Evolutionary conservation across 192 early-diverging fungal species (phyloP), one percentile per base, ranked within the genome.

Genomic region (Dissophora globulifera): DNA sequence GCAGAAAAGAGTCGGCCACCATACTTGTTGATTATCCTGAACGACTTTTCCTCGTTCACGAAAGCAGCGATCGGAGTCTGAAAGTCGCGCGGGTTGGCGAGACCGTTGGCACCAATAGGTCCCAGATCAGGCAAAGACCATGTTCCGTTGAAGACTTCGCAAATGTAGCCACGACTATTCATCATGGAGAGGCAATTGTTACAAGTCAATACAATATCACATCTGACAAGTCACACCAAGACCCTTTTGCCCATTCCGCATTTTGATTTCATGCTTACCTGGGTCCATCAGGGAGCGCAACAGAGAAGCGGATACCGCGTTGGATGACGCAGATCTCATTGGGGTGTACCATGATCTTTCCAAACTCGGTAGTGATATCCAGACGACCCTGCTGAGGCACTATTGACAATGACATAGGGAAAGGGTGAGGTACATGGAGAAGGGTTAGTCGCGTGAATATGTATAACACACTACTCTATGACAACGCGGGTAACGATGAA

Each of bases 111-210:
- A 45, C 89, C 88, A 55, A 99, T 99, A 15, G 96, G 94, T 0
- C 97, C 97, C 0, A 97, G 87, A 58, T 99, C 96, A 22, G 97
- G 97, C 4, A 99, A 87, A 80, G 95, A 91, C 89, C 93, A 99
- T 76, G 94, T 94, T 30, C 88, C 86, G 43, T 88, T 89, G 78
- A 91, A 97, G 23, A 95, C 89, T 67, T 99, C 97, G 48, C 92
- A 84, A 54, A 97, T 83, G 79, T 96, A 99, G 1, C 97, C 97
- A 23, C 97, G 94, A 40, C 81, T 83, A 72, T 52, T 31, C 33
- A 16, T 49, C 16, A 3, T 46, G 20, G 41, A 23, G 32, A 38
- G 46, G 0, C 15, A 32, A 52, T 8, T 55, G 22, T 23, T 3
- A 8, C 17, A n/a, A n/a, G n/a, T n/a, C n/a, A n/a, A n/a, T n/a